Evolutionary conservation across 2,329 filamentous ascomycete genomes (phyloP).

Genomic region (Aspergillus piperis): DNA sequence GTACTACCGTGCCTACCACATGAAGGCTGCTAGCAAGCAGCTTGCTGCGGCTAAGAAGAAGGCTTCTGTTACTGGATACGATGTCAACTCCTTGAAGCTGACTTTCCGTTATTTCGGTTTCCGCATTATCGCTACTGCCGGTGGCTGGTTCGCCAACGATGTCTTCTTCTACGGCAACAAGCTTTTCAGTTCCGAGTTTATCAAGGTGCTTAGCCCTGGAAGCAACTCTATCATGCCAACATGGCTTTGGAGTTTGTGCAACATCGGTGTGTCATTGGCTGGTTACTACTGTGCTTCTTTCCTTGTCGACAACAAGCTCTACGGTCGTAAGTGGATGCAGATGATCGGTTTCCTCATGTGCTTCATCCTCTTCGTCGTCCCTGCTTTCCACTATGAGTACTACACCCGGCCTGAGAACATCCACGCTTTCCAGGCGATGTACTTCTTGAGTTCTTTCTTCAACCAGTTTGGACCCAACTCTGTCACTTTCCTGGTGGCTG

Average conservation of each 20-base stretch:
- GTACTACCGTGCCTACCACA: conserved; percentile 95
- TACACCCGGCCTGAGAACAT: conserved; percentile 72
- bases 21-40: conserved; percentile 84
- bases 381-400: conserved; percentile 84
- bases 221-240: conserved; percentile 75
- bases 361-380: conserved; percentile 91
- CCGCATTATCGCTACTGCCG: conserved; percentile 81
- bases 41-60: conserved; percentile 82
- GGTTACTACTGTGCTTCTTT: conserved; percentile 91
- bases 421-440: conserved; percentile 95
- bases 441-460: conserved; percentile 97
- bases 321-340: conserved; percentile 95
- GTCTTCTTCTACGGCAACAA: conserved; percentile 99
- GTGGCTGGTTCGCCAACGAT: conserved; percentile 93
- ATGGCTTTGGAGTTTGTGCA: conserved; percentile 92
- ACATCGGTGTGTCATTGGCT: conserved; percentile 78
- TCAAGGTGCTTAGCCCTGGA: conserved; percentile 72
- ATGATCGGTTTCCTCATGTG: conserved; percentile 89
- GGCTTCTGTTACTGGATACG: conserved; percentile 85
- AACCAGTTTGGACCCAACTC: conserved; percentile 98
- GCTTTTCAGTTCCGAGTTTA: conserved; percentile 91
- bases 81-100: conserved; percentile 75
- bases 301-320: conserved; percentile 93
- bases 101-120: conserved; percentile 83
- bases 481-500: conserved; percentile 93